Evolutionary conservation across 495 filamentous ascomycete species (phyloP), one percentile per base, ranked within the genome.

Genomic region (Bacidia gigantensis): DNA sequence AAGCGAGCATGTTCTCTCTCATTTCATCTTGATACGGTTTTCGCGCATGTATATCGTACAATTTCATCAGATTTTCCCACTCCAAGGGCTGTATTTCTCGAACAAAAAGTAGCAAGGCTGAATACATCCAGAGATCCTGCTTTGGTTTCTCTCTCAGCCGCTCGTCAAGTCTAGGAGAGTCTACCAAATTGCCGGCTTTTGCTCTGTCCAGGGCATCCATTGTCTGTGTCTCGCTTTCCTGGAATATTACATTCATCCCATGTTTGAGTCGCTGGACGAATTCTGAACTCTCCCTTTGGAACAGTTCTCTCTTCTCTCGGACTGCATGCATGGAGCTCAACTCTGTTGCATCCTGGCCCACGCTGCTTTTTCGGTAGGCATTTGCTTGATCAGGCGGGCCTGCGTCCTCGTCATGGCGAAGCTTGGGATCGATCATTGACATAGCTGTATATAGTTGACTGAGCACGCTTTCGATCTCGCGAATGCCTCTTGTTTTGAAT

Each of bases 381-480:
- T 67, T 68, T 26, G 73, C 71, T 35, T 69, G 66, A 60, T 77
- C 72, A 10, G 64, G 66, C 22, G 48, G 32, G 3, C 52, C 18
- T 21, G 69, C 63, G 54, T 57, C 71, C 53, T 72, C 70, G 50
- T 72, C 73, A 44, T 72, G 71, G 39, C 80, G 75, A 47, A 87
- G 76, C 20, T 81, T 77, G 0, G 89, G 86, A 63, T 96, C 89
- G 50, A 96, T 95, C 53, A 86, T 95, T 53, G 83, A 69, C 83
- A 97, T 88, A n/a, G 90, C 90, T 60, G 87, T 90, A 64, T 88
- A 96, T 11, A 97, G 68, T 11, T 79, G 82, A n/a, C 87, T 75
- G 12, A 96, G 71, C 0, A 85, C 76, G 11, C 65, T 51, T 64
- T 97, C 90, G 17, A 90, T 84, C 17, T 83, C 77, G 55, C 79